phyloP scores from a whole-genome alignment of 257 asterid genomes.

The Nicotiana undulata region DNA sequence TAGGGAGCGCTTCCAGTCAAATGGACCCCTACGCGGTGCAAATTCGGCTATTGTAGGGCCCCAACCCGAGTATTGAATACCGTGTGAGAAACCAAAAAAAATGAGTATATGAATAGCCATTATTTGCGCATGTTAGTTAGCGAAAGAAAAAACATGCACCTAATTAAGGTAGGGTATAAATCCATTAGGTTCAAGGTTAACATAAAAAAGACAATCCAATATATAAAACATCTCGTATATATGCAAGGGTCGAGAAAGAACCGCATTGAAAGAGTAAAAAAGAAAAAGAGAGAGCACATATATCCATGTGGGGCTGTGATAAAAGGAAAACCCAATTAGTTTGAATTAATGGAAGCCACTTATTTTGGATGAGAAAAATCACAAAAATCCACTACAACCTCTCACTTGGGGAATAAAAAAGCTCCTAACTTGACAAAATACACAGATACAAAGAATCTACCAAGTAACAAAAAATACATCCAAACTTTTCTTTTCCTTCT shows the following conservation, averaged over 20 bases:
- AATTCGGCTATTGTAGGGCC: no score
- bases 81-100: no score
- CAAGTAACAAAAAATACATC: neutral
- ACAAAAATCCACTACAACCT: constrained; percentile 1
- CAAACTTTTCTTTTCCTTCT: neutral
- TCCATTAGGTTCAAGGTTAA: neutral
- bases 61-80: no score
- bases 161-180: no score
- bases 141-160: neutral
- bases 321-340: neutral
- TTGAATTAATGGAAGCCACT: constrained; percentile 10
- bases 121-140: neutral
- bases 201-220: no score
- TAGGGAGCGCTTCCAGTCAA: no score
- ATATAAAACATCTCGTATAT: no score
- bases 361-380: constrained; percentile 10
- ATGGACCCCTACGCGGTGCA: no score
- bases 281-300: neutral
- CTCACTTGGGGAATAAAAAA: neutral
- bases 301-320: neutral
- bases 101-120: no score
- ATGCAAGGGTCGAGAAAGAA: no score
- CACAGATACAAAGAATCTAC: constrained; percentile 9
- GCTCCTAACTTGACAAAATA: neutral
- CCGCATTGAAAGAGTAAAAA: no score